These are phyloP conservation scores for Russula sp. DNA, from an alignment of 768 basidiomycete species.

Conservation along the genomic window DNA sequence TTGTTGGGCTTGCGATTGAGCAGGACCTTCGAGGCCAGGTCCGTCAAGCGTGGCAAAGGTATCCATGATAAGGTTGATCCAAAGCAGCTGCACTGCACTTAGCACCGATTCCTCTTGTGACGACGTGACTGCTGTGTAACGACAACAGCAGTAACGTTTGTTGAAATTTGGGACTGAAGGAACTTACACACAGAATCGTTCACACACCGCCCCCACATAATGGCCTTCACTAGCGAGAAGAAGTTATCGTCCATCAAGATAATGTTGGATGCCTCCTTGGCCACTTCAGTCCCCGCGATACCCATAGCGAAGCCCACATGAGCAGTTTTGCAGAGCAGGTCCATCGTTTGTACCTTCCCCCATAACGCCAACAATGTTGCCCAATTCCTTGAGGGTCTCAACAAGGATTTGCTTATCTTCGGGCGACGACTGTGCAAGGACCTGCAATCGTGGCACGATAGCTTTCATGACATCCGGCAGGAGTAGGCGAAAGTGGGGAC, in stretches of 20 bases:
- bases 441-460: slow-evolving; percentile 35
- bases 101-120: slow-evolving; percentile 71
- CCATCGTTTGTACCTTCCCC: slow-evolving; percentile 92
- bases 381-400: too few relatives aligned
- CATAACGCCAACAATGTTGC: slow-evolving; percentile 77
- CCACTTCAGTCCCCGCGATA: slow-evolving; percentile 67
- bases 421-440: too few relatives aligned
- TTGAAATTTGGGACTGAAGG: slow-evolving; percentile 90
- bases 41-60: slow-evolving; percentile 95
- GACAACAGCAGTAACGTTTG: slow-evolving; percentile 92
- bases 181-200: slow-evolving; percentile 98
- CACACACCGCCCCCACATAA: too few relatives aligned
- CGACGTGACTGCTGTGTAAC: slow-evolving; percentile 90
- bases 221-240: slow-evolving; percentile 86
- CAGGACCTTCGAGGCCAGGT: slow-evolving; percentile 75
- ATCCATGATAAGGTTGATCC: slow-evolving; percentile 99
- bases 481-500: slow-evolving; percentile 37
- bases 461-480: slow-evolving; percentile 63
- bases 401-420: too few relatives aligned
- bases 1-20: slow-evolving; percentile 89
- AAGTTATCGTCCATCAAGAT: slow-evolving; percentile 99
- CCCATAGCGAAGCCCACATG: slow-evolving; percentile 98
- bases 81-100: slow-evolving; percentile 92
- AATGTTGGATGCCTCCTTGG: slow-evolving; percentile 68
- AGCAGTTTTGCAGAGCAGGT: slow-evolving; percentile 44